Evolutionary conservation across 2,329 filamentous ascomycete genomes (phyloP), one percentile per base, ranked within the genome.

Genomic region (Aspergillus phoenicis): DNA sequence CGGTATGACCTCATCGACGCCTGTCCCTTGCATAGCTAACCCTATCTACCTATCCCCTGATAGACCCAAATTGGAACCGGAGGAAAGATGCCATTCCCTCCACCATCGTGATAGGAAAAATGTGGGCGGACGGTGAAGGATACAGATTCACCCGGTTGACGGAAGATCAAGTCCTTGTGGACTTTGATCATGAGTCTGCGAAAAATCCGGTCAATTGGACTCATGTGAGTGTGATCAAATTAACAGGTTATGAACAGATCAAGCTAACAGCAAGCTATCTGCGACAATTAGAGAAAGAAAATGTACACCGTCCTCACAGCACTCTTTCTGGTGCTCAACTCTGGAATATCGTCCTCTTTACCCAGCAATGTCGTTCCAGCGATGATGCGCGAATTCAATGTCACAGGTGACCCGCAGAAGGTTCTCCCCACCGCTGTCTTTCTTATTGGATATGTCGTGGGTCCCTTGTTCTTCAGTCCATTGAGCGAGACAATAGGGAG

Each of bases 401-500:
- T 70, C 28, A 70, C 67, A 13, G 70, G 70, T 22, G 52, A 68
- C 10, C 61, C 71, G 7, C 73, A 78, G 53, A 68, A 68, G 36
- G 69, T 69, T 30, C 59, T 77, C 10, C 75, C 75, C 8, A 77
- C 75, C 0, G 72, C 75, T 4, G 68, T 75, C 5, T 78, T 76
- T 49, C 65, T 78, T 0, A 69, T 77, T 17, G 76, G 76, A 2
- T 78, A 76, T 59, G 71, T 73, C 4, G 64, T 81, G 8, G 79
- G 78, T 0, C 79, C 79, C 1, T 60, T 80, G 1, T 58, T 79
- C 0, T 80, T 77, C 41, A 78, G 76, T 4, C 79, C 79, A 0
- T 62, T 81, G 2, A 79, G 76, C n/a, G 79, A 81, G 53, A 71
- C 75, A 2, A 68, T 75, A 43, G 79, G 79, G 1, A 71, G 79